Base-by-base conservation (phyloP, 2,329 filamentous ascomycete species). In the Ilyonectria destructans region DNA sequence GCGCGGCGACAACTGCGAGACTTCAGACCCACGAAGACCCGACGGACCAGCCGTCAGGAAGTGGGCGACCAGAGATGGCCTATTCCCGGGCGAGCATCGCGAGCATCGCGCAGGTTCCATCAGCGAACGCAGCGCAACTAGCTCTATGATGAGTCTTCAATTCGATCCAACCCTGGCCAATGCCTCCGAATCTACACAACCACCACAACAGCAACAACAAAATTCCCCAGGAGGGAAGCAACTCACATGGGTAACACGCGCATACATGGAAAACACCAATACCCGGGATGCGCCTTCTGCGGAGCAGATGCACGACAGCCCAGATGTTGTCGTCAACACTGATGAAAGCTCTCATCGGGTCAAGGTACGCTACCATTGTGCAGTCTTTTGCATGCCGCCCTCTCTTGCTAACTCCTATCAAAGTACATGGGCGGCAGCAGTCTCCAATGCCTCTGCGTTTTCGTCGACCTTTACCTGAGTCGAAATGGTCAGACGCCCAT, bases 391-490 rank as follows among this genome's bases (percentile, higher is more conserved):
- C 40, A 40, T 40, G 5, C 6, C 15, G n/a, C n/a, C 40, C 15
- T 43, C 17, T 23, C 19, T 23, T 9, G 15, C 23, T 45, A 15
- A 35, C 48, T 6, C 51, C 15, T 21, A 29, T n/a, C 23, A 6
- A 13, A 74, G 72, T 74, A 74, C 6, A 74, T 74, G 72, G 72
- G 72, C 3, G 65, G 71, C 0, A 74, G 71, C 7, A 74, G 72
- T 8, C 37, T 74, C 6, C 72, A 74, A 49, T 74, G 72, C 4
- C 65, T 74, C 1, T 71, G 68, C 2, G 52, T 67, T 0, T 74
- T 74, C 12, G 62, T 74, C 17, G 72, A 74, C 3, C 40, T 74
- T 1, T 74, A 71, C 46, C 55, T 74, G 2, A 68, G 70, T 23
- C 52, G 65, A 26, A 69, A 73, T 37, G 72, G 71, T 0, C 58